A percentile compares a stretch with the other conserved stretches of the same genome.
These are phyloP conservation scores for Pichia deserticola DNA, from an alignment of 805 yeast genomes.

Conservation along the genomic window DNA sequence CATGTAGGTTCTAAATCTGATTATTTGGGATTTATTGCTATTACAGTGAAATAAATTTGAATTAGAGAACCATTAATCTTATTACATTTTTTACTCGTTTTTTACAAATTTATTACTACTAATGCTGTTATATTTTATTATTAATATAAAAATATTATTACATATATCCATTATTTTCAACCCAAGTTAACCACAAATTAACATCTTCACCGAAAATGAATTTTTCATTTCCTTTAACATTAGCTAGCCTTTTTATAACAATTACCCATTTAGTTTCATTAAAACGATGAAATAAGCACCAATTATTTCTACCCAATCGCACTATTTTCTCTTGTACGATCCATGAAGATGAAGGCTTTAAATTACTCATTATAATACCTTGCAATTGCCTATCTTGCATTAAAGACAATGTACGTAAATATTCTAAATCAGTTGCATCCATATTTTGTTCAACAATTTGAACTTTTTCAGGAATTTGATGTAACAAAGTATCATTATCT, in stretches of 20 bases:
- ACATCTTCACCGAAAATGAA: conserved; percentile 22
- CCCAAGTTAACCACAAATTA: conserved; percentile 16
- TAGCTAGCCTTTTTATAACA: conserved; percentile 15
- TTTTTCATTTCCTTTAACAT: conserved; percentile 13
- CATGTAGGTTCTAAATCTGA: too few species aligned
- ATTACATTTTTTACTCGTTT: too few species aligned
- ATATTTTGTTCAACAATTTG: conserved; percentile 1
- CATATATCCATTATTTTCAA: conserved; percentile 1
- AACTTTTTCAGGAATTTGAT: conserved; percentile 7
- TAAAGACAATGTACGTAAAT: background rate
- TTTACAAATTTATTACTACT: too few species aligned
- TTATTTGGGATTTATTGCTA: too few species aligned
- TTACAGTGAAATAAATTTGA: too few species aligned
- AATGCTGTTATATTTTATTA: too few species aligned
- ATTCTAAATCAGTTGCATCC: background rate
- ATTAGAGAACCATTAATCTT: too few species aligned
- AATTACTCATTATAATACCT: background rate
- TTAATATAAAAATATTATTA: background rate
- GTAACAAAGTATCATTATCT: conserved; percentile 1
- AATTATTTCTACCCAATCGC: conserved; percentile 21
- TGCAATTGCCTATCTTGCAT: conserved; percentile 7
- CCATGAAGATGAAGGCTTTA: conserved; percentile 1
- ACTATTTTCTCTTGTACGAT: conserved; percentile 15
- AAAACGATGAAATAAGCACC: conserved; percentile 18
- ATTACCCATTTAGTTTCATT: conserved; percentile 12